These are phyloP conservation scores for Colletotrichum sp. DNA, from an alignment of 2,329 filamentous ascomycete genomes.

Conservation along the genomic window DNA sequence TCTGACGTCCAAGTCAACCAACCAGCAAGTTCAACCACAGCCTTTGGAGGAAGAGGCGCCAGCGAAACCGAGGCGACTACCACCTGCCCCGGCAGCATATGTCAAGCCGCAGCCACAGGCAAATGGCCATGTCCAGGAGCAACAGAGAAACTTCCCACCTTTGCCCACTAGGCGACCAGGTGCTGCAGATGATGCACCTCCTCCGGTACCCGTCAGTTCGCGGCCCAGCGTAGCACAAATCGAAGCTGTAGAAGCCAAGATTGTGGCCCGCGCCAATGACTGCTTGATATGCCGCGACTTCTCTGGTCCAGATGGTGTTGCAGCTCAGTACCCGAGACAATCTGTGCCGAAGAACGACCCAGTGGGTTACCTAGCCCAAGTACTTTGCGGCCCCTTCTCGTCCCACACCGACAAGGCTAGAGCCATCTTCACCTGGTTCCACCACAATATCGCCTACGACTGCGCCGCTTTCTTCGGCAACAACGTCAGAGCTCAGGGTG, in stretches of 20 bases:
- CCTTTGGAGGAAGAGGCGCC: slow-evolving; percentile 1
- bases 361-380: slow-evolving; percentile 76
- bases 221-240: slow-evolving; percentile 59
- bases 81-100: slow-evolving; percentile 13
- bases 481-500: slow-evolving; percentile 69
- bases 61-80: slow-evolving; percentile 14
- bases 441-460: slow-evolving; percentile 92
- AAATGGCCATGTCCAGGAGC: slow-evolving; percentile 25
- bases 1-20: slow-evolving; percentile 54
- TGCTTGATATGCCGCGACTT: slow-evolving; percentile 91
- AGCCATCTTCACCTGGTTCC: slow-evolving; percentile 92
- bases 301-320: slow-evolving; percentile 78
- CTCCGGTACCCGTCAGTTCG: slow-evolving; percentile 57
- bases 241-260: slow-evolving; percentile 43
- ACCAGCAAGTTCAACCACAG: slow-evolving; percentile 17
- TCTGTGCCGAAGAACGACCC: slow-evolving; percentile 71
- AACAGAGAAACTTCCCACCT: slow-evolving; percentile 17
- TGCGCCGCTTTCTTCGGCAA: slow-evolving; percentile 78
- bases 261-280: slow-evolving; percentile 31
- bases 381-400: slow-evolving; percentile 79
- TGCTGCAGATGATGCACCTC: slow-evolving; percentile 43
- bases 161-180: slow-evolving; percentile 16
- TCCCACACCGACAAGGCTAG: slow-evolving; percentile 90
- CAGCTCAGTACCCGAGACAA: slow-evolving; percentile 75
- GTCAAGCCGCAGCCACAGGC: slow-evolving; percentile 13